Conservation (phyloP, 2,329 filamentous ascomycete species). For the Calonectria multiphialidica region DNA sequence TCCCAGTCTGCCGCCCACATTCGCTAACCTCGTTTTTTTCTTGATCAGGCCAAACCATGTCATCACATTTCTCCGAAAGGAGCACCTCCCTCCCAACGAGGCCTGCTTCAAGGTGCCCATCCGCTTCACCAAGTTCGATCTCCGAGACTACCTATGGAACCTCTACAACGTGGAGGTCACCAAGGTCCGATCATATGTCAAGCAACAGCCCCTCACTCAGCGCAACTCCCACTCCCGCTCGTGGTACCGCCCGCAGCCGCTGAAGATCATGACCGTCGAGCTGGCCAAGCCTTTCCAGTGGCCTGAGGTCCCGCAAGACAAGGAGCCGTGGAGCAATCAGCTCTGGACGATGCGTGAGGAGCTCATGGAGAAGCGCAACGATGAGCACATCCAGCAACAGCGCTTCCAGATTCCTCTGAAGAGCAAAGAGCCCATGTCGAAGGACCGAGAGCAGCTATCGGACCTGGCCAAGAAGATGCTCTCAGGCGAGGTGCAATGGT, state of each 20-base stretch:
- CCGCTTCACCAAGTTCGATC: constrained; percentile 94
- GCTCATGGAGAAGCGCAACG: constrained; percentile 56
- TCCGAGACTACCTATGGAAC: constrained; percentile 94
- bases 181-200: constrained; percentile 82
- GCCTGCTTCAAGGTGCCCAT: constrained; percentile 93
- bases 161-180: constrained; percentile 82
- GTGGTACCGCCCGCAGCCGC: constrained; percentile 77
- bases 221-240: constrained; percentile 62
- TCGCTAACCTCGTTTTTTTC: constrained; percentile 24
- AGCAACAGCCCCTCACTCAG: constrained; percentile 70
- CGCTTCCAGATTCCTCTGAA: constrained; percentile 52
- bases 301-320: constrained; percentile 77
- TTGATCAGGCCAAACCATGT: constrained; percentile 80
- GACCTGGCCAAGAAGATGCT: constrained; percentile 74
- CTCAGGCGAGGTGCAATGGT: constrained; percentile 72
- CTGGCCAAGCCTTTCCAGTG: constrained; percentile 89
- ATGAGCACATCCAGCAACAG: constrained; percentile 48
- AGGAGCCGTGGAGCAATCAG: constrained; percentile 74
- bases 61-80: constrained; percentile 81
- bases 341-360: constrained; percentile 66
- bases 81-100: constrained; percentile 79
- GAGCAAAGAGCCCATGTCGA: constrained; percentile 56
- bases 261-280: constrained; percentile 97
- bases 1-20: neutral
- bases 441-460: constrained; percentile 64